Base-by-base conservation (phyloP, 331 rosid genomes). In the Erythrophleum ivorense region DNA sequence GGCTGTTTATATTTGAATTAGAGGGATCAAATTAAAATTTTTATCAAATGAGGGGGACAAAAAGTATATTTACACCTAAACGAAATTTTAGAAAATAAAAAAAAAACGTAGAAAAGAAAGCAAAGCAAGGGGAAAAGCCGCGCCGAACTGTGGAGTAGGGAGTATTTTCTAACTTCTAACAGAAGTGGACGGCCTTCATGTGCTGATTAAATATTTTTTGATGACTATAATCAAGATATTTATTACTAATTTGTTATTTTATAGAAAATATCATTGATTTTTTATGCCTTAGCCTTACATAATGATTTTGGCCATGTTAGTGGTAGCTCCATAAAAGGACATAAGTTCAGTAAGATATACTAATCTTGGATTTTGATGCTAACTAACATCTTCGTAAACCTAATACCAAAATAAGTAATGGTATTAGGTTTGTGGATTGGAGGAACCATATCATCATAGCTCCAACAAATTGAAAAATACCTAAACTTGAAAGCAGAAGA, bases 151-250 rank as follows among this genome's bases (percentile, higher is more conserved):
- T 12, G n/a, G n/a, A 62, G 10, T 29, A 24, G 40, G 66, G 3
- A 55, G 15, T 21, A 34, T 58, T 31, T 4, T 62, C 8, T 62
- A 33, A 33, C 68, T 62, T 62, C 68, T 12, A 31, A 62, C 9
- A 13, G 19, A 62, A 62, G 68, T 31, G 4, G 12, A n/a, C 68
- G 68, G 11, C 78, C 60, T 34, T 52, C 40, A 21, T 78, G 76
- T 82, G 48, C 55, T 29, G 64, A 80, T 50, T 40, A 18, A n/a
- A 70, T 63, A 31, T 73, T 49, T 72, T 72, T 36, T 19, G 1
- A 7, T 40, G 43, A 69, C 21, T 79, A 33, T 34, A 57, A 10
- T 41, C 29, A 79, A 8, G 5, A 31, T 31, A 60, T 60, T 45
- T 63, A 63, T 6, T 13, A 31, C 19, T 31, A 34, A 57, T 24